Evolutionary conservation across 2,329 filamentous ascomycete species (phyloP), one percentile per base, ranked within the genome.

Genomic region (Colletotrichum neosansevieriae): DNA sequence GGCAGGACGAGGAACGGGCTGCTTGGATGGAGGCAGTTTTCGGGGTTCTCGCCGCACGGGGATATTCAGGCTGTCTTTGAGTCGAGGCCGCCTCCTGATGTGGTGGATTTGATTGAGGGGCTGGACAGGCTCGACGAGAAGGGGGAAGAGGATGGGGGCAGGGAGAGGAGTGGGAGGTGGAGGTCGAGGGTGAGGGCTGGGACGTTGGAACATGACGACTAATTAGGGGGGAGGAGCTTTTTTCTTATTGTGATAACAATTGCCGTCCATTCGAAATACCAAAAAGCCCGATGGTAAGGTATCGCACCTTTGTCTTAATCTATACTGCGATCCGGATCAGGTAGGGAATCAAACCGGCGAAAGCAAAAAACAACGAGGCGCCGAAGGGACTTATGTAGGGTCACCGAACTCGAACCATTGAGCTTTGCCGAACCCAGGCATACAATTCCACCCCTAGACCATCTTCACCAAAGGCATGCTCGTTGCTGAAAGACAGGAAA

Each of bases 31-130:
- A 73, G 75, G 40, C 45, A 40, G 45, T 61, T 78, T 4, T 77
- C 79, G 29, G 66, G 66, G 21, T 76, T 81, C 57, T 80, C 83
- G n/a, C 87, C 87, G 2, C 88, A 90, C 73, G 86, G 85, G 1
- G 88, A 89, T 72, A 77, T 89, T 40, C 84, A 88, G 65, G 84
- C 86, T 1, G 88, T 89, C 1, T 90, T 90, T 70, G 86, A 89
- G 54, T 80, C 83, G 10, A 83, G 88, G 47, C 86, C 87, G n/a
- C 86, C 88, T 13, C 79, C 82, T 54, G 73, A 75, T 1, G 71
- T 80, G 12, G 68, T 76, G 6, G 75, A 77, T 59, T 75, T 75
- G 38, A 77, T 79, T n/a, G 78, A 70, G 64, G 38, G 38, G 13
- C 32, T 71, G 51, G 64, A 71, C 17, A 42, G 47, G 34, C 40